These are phyloP conservation scores for Pythium scleroteichum DNA, from an alignment of 352 stramenopile species.

Conservation along the genomic window DNA sequence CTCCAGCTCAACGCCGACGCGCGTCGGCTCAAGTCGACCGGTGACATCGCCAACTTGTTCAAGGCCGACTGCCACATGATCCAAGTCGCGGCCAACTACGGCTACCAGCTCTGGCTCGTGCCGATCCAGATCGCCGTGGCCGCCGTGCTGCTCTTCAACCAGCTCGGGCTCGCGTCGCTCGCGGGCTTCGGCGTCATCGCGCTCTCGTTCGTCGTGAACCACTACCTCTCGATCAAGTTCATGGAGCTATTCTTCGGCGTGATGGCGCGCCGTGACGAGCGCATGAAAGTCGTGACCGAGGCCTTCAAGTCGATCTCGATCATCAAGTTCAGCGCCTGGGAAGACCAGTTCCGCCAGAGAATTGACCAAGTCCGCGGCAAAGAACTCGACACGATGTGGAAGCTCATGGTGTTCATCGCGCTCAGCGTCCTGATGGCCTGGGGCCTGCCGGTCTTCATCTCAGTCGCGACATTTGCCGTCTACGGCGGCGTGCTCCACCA, in stretches of 20 bases:
- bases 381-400: conserved; percentile 24
- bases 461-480: conserved; percentile 39
- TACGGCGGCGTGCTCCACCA: conserved; percentile 57
- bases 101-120: conserved; percentile 70
- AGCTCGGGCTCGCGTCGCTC: conserved; percentile 43
- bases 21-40: conserved; percentile 44
- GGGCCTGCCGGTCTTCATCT: conserved; percentile 48
- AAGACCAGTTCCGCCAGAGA: conserved; percentile 69
- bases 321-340: conserved; percentile 94
- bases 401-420: conserved; percentile 5
- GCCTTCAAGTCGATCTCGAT: conserved; percentile 81
- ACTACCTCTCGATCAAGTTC: conserved; percentile 38
- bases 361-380: conserved; percentile 30
- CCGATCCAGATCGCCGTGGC: conserved; percentile 48
- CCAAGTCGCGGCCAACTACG: conserved; percentile 33
- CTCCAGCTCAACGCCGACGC: conserved; percentile 42
- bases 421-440: conserved; percentile 9
- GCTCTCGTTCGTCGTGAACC: conserved; percentile 39
- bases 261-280: conserved; percentile 32
- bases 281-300: conserved; percentile 46
- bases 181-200: conserved; percentile 47
- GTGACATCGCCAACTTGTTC: conserved; percentile 61
- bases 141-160: conserved; percentile 36
- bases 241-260: conserved; percentile 9
- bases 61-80: conserved; percentile 49